Evolutionary conservation across 192 early-diverging fungal species (phyloP), one percentile per base, ranked within the genome.

Genomic region (Linnemannia zychae): DNA sequence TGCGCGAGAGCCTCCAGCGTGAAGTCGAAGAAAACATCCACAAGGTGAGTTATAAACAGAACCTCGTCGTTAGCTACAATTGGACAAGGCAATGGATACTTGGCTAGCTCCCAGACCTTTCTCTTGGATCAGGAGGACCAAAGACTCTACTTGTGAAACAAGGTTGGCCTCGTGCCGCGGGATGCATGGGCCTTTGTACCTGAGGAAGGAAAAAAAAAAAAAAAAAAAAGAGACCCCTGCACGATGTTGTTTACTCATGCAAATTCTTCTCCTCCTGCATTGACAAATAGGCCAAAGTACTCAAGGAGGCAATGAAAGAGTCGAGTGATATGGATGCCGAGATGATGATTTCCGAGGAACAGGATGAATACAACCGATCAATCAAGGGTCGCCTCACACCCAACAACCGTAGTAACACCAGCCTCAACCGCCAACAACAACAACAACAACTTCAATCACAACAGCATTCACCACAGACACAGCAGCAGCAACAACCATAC

Each of bases 291-390:
- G 83, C 83, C 4, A 67, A 85, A 69, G 78, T 85, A 22, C 48
- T 85, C n/a, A 85, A 85, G 52, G 83, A 85, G 63, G 83, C 83
- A 3, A 85, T 85, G 83, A 85, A 85, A 17, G 83, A 85, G 28
- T 79, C 83, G 15, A 85, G 83, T 28, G 83, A 85, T 34, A 57
- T 75, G 47, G 83, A 85, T 40, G 83, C 83, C 31, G 82, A 78
- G 68, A 71, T 75, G 37, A 7, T 78, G 33, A 78, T 78, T 24
- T 78, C 82, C 13, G 76, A 48, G 31, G 82, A 84, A 12, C 67
- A 85, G 37, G 57, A 79, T 33, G 72, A 79, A 44, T 74, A 85
- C 33, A 44, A 71, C 13, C 48, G 31, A 15, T 38, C 47, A 33
- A 79, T 52, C 71, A 72, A 71, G 18, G 77, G 68, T 49, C 20